These are phyloP conservation scores for Wallacemonas sp. DNA, from an alignment of 208 protist genomes.

Conservation along the genomic window DNA sequence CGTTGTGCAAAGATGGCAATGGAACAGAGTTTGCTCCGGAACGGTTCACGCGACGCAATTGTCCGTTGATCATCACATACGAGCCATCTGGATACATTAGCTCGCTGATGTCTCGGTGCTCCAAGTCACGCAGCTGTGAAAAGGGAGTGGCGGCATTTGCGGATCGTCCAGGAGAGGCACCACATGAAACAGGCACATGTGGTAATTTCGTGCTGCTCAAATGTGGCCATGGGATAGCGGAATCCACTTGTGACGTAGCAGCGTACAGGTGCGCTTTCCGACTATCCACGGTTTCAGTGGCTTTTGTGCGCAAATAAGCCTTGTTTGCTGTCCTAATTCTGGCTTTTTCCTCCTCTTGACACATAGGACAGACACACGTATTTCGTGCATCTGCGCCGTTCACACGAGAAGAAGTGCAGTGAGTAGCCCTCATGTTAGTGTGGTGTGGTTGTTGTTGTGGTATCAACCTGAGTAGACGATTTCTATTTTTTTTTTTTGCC, in stretches of 20 bases:
- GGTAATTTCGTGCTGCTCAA: conserved; percentile 2
- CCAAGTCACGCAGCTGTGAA: conserved; percentile 3
- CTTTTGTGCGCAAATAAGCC: conserved; percentile 9
- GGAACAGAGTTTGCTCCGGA: neutral
- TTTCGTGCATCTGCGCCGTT: conserved; percentile 6
- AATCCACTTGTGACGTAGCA: neutral
- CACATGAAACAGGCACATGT: neutral
- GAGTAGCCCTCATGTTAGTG: conserved; percentile 3
- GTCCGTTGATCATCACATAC: conserved; percentile 4
- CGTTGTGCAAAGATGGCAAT: neutral
- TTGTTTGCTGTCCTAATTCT: neutral
- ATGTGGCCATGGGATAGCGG: neutral
- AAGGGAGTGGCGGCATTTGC: neutral
- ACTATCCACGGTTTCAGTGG: neutral
- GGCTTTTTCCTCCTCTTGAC: conserved; percentile 17
- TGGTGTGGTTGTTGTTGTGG: conserved; percentile 7
- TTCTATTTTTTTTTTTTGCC: conserved; percentile 2
- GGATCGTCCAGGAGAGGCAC: neutral
- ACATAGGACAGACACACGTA: conserved; percentile 17
- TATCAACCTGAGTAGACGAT: conserved; percentile 15
- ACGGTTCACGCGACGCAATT: conserved; percentile 3
- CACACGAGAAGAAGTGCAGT: conserved; percentile 10
- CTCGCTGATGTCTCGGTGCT: conserved; percentile 1
- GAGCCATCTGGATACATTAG: conserved; percentile 9
- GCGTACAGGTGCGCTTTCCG: neutral